Base-by-base conservation (phyloP, 768 basidiomycete species). In the Dioszegia crocea region DNA sequence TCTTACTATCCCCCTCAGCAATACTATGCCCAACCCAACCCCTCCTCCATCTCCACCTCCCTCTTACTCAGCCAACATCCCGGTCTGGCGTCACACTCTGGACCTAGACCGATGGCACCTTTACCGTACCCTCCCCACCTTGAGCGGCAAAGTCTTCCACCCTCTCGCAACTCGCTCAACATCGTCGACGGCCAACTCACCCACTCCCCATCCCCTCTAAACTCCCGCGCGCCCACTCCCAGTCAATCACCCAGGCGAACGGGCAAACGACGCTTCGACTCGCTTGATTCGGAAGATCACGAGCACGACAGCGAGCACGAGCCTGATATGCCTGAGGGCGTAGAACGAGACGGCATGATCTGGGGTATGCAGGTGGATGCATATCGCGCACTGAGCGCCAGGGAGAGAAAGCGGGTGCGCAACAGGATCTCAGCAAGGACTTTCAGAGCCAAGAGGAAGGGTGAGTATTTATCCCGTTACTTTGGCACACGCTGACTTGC, bases 311-410 rank as follows among this genome's bases (percentile, higher is more conserved):
- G 63, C 45, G 63, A 60, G 21, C 61, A 59, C 23, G 69, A 70
- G 17, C 66, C 66, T 17, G 74, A 70, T 29, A 68, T 70, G 8
- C 60, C 64, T 4, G 71, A 71, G 57, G 75, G 73, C 30, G 69
- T 73, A 9, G 75, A 76, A 47, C 40, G 70, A 27, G 71, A 76
- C 55, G 75, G 75, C 12, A 75, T 73, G 68, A 76, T 76, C 38
- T 76, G 75, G 75, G 75, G 75, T 2, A 75, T 76, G 73, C 67
- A 67, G 55, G 72, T 74, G 12, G 71, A 73, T 17, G 70, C 66
- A 6, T 76, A 76, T 48, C 53, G 69, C 19, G 66, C 70, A 19
- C 46, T 75, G 27, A 63, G 57, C 12, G 75, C 75, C 12, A 57
- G 71, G 47, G 75, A 76, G 57, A 49, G 75, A 31, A 76, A 76